Evolutionary conservation across 805 yeast genomes (phyloP).

Genomic region (Kluyveromyces nonfermentans): DNA sequence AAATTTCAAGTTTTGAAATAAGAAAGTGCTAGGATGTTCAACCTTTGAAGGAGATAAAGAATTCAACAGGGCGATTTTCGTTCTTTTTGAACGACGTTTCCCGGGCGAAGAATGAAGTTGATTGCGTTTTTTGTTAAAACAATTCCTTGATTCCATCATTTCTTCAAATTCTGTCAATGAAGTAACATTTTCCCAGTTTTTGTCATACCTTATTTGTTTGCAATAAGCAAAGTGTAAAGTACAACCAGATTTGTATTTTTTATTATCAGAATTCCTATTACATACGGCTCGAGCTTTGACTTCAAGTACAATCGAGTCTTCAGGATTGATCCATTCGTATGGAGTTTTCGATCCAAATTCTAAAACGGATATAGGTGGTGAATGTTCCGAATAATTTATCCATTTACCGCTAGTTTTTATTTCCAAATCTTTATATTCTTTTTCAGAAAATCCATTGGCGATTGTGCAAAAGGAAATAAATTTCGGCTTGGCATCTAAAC

Average conservation of each 20-base stretch:
- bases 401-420: conserved; percentile 52
- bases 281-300: conserved; percentile 73
- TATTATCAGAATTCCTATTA: conserved; percentile 32
- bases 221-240: conserved; percentile 76
- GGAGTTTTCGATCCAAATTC: conserved; percentile 58
- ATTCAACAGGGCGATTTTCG: conserved; percentile 16
- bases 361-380: conserved; percentile 36
- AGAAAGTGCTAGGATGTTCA: conserved; percentile 2
- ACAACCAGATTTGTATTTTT: conserved; percentile 50
- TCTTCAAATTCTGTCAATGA: conserved; percentile 45
- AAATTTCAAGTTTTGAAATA: conserved; percentile 41
- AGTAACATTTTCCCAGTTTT: conserved; percentile 45
- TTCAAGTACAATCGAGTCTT: conserved; percentile 68
- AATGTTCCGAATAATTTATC: conserved; percentile 33
- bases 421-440: conserved; percentile 52
- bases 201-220: conserved; percentile 58
- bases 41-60: not conserved
- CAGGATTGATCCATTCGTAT: conserved; percentile 70
- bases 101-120: conserved; percentile 9
- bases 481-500: conserved; percentile 12
- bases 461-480: conserved; percentile 67
- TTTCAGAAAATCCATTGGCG: conserved; percentile 72
- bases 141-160: conserved; percentile 23
- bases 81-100: conserved; percentile 14
- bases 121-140: conserved; percentile 7